A percentile compares a stretch with the other conserved stretches of the same genome.
Conservation (phyloP, 257 asterid species). For the Jaltomata sinuosa region DNA sequence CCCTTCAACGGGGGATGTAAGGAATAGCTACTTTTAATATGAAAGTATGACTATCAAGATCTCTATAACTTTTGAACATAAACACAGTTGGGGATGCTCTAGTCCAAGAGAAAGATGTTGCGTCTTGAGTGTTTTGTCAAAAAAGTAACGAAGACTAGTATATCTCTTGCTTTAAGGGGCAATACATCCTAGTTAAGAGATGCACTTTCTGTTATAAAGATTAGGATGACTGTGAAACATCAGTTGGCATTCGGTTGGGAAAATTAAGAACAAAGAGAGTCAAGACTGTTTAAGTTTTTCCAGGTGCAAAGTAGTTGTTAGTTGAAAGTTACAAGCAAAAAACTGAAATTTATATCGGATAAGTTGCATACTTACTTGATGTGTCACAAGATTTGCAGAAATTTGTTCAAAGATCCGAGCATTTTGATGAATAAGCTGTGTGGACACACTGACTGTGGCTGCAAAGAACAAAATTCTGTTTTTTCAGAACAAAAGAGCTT, state of each 20-base stretch:
- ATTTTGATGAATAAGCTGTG: constrained; percentile 67
- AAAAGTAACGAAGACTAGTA: not conserved
- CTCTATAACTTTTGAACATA: not conserved
- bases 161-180: not conserved
- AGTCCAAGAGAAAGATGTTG: not conserved
- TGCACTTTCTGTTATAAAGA: not conserved
- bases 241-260: not conserved
- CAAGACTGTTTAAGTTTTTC: not conserved
- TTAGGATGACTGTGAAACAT: not conserved
- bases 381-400: constrained; percentile 52
- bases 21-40: not conserved
- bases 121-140: not conserved
- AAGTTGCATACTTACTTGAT: constrained; percentile 33
- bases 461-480: constrained; percentile 6
- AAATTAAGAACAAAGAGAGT: not conserved
- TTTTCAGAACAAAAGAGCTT: not conserved
- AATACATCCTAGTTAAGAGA: not conserved
- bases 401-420: constrained; percentile 62
- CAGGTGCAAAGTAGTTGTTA: not conserved
- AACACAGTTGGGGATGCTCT: not conserved
- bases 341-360: not conserved
- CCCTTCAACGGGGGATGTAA: not conserved
- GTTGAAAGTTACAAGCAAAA: not conserved
- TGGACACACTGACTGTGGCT: constrained; percentile 37
- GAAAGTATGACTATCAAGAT: not conserved